Conservation (phyloP, 805 yeast genomes). For the Metschnikowia corniflorae region DNA sequence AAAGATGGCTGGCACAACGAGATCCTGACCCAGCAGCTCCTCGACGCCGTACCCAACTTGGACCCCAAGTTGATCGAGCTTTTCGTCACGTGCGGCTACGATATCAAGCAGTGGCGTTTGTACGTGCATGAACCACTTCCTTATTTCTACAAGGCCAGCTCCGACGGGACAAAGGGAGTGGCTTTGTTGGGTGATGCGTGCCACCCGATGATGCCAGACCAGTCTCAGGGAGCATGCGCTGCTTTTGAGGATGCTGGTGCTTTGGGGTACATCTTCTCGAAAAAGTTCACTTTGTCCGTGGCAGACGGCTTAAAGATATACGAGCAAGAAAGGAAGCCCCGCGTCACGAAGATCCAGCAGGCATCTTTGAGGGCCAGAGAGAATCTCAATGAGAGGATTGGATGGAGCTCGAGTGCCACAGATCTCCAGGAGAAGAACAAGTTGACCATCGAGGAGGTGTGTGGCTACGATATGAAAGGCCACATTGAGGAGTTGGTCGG, state of each 20-base stretch:
- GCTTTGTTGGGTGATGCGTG: conserved; percentile 10
- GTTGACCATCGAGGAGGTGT: conserved; percentile 28
- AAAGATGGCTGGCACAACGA: too few relatives aligned
- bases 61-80: too few relatives aligned
- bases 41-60: too few relatives aligned
- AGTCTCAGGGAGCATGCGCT: too few relatives aligned
- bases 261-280: too few relatives aligned
- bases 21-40: too few relatives aligned
- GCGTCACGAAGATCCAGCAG: conserved; percentile 29
- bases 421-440: conserved; percentile 17
- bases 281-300: too few relatives aligned
- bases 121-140: conserved; percentile 24
- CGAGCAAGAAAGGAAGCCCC: too few relatives aligned
- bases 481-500: conserved; percentile 18
- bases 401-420: conserved; percentile 22
- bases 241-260: too few relatives aligned
- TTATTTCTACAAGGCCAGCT: conserved; percentile 19
- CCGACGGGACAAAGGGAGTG: conserved; percentile 17
- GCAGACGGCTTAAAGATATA: too few relatives aligned
- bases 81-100: conserved; percentile 21
- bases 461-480: conserved; percentile 27
- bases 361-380: conserved; percentile 30
- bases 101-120: conserved; percentile 26
- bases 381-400: conserved; percentile 29
- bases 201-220: too few relatives aligned